Base-by-base conservation (phyloP, 2,329 filamentous ascomycete genomes). In the Microsporum ferrugineum region DNA sequence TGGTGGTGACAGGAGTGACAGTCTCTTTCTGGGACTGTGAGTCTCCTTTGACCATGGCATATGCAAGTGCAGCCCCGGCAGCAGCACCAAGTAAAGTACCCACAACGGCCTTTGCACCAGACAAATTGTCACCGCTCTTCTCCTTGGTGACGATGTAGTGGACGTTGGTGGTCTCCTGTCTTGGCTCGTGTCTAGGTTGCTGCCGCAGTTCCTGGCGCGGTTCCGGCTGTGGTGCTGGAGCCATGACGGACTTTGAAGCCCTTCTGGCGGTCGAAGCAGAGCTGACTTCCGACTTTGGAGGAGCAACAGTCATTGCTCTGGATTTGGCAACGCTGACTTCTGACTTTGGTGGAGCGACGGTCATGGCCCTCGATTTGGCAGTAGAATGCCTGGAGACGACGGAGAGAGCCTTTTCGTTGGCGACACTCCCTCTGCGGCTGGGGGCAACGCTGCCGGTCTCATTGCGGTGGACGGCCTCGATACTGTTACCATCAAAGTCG, bases 401-500 rank as follows among this genome's bases (percentile, higher is more conserved):
- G n/a, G 69, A 70, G 62, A 75, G 65, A 38, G 72, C 69, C 23
- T 63, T 60, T 2, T 63, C 60, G 34, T 67, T 67, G 14, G 23
- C 38, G 27, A 53, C 49, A n/a, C 67, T 71, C 23, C 65, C 67
- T 36, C 67, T 68, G n/a, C 69, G 69, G 56, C 65, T 68, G 33
- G 66, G 63, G 14, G 68, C 14, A 23, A 58, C 47, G 39, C 49
- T 49, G 10, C 53, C 53, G 12, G 34, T 17, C 10, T 38, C 33
- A 12, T 34, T 27, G 1, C 61, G 78, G 71, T 84, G 88, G 57
- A 91, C 83, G 34, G 89, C 87, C 70, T 94, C 88, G 70, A 95
- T 85, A 67, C 82, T 88, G 76, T 95, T 95, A 58, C 88, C 88
- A 75, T 95, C 89, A 60, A 89, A 81, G 73, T 95, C 90, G 63